A percentile compares a stretch with the other conserved stretches of the same genome.
Conservation (phyloP, 805 yeast species). For the Metschnikowia hibisci region DNA sequence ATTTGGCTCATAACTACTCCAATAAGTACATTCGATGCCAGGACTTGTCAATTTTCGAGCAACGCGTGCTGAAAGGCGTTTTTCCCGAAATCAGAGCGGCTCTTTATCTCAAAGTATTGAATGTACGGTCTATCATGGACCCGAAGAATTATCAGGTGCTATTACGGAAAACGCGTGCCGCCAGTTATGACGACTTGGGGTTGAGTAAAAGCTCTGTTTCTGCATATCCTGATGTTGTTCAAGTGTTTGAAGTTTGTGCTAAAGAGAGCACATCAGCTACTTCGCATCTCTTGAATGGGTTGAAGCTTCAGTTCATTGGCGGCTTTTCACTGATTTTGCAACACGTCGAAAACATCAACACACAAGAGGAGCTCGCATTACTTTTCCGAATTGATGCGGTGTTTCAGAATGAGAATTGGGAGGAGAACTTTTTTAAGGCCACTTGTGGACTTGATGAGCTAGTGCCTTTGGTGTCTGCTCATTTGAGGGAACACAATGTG, state of each 20-base stretch:
- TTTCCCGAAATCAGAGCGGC: conserved; percentile 28
- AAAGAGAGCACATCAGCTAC: conserved; percentile 17
- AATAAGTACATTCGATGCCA: conserved; percentile 12
- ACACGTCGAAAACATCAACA: conserved; percentile 17
- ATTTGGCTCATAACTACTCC: conserved; percentile 16
- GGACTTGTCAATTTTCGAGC: conserved; percentile 11
- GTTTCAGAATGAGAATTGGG: conserved; percentile 20
- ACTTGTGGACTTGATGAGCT: conserved; percentile 35
- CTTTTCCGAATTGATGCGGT: conserved; percentile 32
- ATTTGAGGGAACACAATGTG: conserved; percentile 37
- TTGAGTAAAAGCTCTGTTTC: neutral
- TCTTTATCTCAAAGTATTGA: conserved; percentile 32
- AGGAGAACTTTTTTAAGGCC: conserved; percentile 34
- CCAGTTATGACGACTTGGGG: conserved; percentile 5
- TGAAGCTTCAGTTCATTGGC: conserved; percentile 20
- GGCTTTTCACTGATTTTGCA: conserved; percentile 20
- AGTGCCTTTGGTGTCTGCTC: conserved; percentile 24
- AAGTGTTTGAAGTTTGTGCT: conserved; percentile 31
- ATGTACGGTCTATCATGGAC: conserved; percentile 28
- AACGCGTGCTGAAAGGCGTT: conserved; percentile 25
- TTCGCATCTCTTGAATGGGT: conserved; percentile 5
- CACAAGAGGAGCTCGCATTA: conserved; percentile 30
- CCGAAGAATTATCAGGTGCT: conserved; percentile 26
- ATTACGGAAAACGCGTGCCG: conserved; percentile 23
- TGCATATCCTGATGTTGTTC: conserved; percentile 21